Evolutionary conservation across 306 rosid species (phyloP).

Genomic region (Gynostemma pentaphyllum): DNA sequence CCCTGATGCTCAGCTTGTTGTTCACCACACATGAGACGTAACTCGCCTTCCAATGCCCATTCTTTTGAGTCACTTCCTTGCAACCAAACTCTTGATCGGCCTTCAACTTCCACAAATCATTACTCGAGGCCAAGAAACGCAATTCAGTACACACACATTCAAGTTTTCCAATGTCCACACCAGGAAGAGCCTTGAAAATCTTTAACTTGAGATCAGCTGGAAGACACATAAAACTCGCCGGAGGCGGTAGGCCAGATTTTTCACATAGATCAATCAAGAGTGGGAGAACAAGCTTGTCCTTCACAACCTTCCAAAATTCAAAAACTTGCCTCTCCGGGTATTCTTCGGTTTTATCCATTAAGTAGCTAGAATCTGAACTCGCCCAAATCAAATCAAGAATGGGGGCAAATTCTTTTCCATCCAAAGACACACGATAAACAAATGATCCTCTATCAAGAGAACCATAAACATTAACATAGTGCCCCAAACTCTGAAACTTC

Average conservation of each 20-base stretch:
- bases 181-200: slow-evolving; percentile 52
- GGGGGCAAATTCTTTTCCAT: slow-evolving; percentile 27
- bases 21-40: slow-evolving; percentile 22
- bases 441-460: slow-evolving; percentile 30
- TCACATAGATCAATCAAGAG: slow-evolving; percentile 66
- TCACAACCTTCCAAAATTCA: slow-evolving; percentile 67
- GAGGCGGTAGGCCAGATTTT: slow-evolving; percentile 42
- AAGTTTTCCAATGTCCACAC: slow-evolving; percentile 41
- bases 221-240: slow-evolving; percentile 59
- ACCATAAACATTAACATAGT: slow-evolving; percentile 46
- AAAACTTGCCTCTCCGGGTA: slow-evolving; percentile 23
- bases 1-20: slow-evolving; percentile 15
- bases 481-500: slow-evolving; percentile 54
- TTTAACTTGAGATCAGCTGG: slow-evolving; percentile 51
- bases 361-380: slow-evolving; percentile 20
- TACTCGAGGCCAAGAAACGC: slow-evolving; percentile 24
- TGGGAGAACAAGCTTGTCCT: slow-evolving; percentile 65
- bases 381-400: slow-evolving; percentile 26
- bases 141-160: slow-evolving; percentile 44
- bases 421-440: slow-evolving; percentile 30
- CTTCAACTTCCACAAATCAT: slow-evolving; percentile 64
- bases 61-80: not conserved
- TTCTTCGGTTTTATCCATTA: slow-evolving; percentile 1
- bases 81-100: slow-evolving; percentile 32
- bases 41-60: slow-evolving; percentile 20